Percentiles rank a stretch among this genome's conserved stretches.
Conservation (phyloP, 371 early-diverging fungal species). For the Mucor piriformis region DNA sequence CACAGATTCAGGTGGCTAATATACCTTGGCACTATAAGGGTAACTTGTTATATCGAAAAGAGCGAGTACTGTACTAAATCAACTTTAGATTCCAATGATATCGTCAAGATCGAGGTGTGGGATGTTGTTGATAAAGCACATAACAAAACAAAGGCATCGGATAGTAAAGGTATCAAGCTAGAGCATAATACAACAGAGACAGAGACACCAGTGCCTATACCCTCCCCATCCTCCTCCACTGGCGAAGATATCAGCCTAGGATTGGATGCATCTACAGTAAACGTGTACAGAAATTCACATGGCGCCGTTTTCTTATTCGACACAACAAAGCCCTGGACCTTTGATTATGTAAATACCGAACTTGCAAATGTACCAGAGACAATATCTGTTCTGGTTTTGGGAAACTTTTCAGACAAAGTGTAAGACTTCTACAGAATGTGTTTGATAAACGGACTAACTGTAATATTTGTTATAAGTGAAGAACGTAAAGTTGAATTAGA, state of each 20-base stretch:
- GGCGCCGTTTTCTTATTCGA: slow-evolving; percentile 65
- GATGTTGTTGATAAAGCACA: slow-evolving; percentile 69
- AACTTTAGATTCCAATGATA: slow-evolving; percentile 51
- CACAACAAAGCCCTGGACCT: slow-evolving; percentile 66
- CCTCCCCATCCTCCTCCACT: neutral
- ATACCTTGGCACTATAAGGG: slow-evolving; percentile 71
- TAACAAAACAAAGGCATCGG: slow-evolving; percentile 28
- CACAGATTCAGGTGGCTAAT: slow-evolving; percentile 69
- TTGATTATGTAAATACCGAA: slow-evolving; percentile 60
- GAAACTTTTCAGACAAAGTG: slow-evolving; percentile 55
- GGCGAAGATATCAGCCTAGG: slow-evolving; percentile 23
- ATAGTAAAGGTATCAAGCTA: slow-evolving; percentile 43
- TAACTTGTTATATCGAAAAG: slow-evolving; percentile 7
- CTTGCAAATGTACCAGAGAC: slow-evolving; percentile 57
- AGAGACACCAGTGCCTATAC: slow-evolving; percentile 9
- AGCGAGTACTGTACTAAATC: neutral
- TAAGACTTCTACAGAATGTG: slow-evolving; percentile 14
- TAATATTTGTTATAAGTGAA: slow-evolving; percentile 6
- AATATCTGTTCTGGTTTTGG: slow-evolving; percentile 61
- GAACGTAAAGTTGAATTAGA: slow-evolving; percentile 41
- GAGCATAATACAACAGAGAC: slow-evolving; percentile 29
- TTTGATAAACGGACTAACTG: neutral
- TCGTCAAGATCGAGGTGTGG: slow-evolving; percentile 74
- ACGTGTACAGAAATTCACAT: slow-evolving; percentile 69
- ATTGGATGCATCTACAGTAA: slow-evolving; percentile 68